These are phyloP conservation scores for Sporothrix globosa DNA, from an alignment of 2,329 filamentous ascomycete genomes.

Conservation along the genomic window DNA sequence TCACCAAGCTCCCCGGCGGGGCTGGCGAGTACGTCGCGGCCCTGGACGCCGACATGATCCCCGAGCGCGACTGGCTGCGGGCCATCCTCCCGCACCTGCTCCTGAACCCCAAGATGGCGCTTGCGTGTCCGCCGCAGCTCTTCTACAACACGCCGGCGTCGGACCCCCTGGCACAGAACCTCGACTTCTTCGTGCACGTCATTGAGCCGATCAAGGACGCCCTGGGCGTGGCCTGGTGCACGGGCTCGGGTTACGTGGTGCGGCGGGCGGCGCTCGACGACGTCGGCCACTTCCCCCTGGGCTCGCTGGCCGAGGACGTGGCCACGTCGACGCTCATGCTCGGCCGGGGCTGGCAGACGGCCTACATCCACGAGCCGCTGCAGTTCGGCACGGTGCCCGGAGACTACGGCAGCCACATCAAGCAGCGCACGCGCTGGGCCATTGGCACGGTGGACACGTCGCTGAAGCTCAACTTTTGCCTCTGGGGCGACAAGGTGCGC, in stretches of 20 bases:
- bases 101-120: conserved; percentile 58
- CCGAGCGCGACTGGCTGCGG: conserved; percentile 62
- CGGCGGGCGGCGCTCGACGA: conserved; percentile 61
- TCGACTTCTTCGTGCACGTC: conserved; percentile 62
- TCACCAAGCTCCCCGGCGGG: conserved; percentile 56
- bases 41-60: conserved; percentile 70
- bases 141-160: conserved; percentile 65
- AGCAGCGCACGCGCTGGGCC: conserved; percentile 61
- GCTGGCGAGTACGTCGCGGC: conserved; percentile 63
- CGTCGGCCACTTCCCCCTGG: conserved; percentile 65
- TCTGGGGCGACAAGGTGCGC: conserved; percentile 57
- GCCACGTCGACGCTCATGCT: conserved; percentile 62
- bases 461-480: conserved; percentile 62
- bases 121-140: conserved; percentile 63
- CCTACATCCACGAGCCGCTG: conserved; percentile 61
- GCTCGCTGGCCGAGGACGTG: conserved; percentile 64
- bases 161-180: conserved; percentile 61
- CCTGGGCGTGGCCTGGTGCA: conserved; percentile 63
- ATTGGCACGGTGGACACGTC: conserved; percentile 62
- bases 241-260: conserved; percentile 64
- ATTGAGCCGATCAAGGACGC: conserved; percentile 56
- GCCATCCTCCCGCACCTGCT: conserved; percentile 62
- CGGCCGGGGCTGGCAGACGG: conserved; percentile 64
- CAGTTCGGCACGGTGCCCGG: conserved; percentile 64
- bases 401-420: conserved; percentile 58